Percentiles rank a stretch among this genome's conserved stretches.
These are phyloP conservation scores for Boletellus deceptivus DNA, from an alignment of 1,284 basidiomycete genomes.

Conservation along the genomic window DNA sequence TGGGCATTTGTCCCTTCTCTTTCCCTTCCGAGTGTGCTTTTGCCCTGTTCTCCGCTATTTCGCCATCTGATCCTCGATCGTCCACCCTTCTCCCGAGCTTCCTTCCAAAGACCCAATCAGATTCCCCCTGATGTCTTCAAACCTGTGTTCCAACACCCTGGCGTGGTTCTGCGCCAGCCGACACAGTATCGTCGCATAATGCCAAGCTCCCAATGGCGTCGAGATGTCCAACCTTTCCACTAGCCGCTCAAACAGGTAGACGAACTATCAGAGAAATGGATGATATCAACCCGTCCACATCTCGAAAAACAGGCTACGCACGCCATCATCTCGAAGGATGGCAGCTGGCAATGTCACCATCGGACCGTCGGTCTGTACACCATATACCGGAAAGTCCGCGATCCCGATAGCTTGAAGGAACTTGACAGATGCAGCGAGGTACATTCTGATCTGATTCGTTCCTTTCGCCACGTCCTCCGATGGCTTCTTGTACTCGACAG, in stretches of 20 bases:
- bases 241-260: conserved; percentile 8
- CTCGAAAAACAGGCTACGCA: not conserved
- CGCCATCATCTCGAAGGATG: conserved; percentile 6
- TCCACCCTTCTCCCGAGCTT: not conserved
- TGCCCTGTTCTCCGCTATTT: not conserved
- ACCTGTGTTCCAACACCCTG: not conserved
- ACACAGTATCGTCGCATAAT: conserved; percentile 10
- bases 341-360: conserved; percentile 5
- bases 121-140: not conserved
- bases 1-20: too few species aligned
- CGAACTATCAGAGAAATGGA: not conserved
- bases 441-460: conserved; percentile 15
- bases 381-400: conserved; percentile 4
- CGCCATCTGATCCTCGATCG: not conserved
- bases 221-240: not conserved
- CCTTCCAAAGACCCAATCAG: not conserved
- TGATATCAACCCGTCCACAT: too few species aligned
- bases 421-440: conserved; percentile 10
- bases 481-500: conserved; percentile 9
- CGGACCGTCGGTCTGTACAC: conserved; percentile 8
- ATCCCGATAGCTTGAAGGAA: conserved; percentile 10
- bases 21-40: conserved; percentile 9
- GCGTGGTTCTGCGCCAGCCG: conserved; percentile 9
- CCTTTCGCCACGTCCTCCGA: not conserved
- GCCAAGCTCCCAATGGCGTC: conserved; percentile 4